Evolutionary conservation across 306 rosid genomes (phyloP).

Genomic region (Crotalaria pallida): DNA sequence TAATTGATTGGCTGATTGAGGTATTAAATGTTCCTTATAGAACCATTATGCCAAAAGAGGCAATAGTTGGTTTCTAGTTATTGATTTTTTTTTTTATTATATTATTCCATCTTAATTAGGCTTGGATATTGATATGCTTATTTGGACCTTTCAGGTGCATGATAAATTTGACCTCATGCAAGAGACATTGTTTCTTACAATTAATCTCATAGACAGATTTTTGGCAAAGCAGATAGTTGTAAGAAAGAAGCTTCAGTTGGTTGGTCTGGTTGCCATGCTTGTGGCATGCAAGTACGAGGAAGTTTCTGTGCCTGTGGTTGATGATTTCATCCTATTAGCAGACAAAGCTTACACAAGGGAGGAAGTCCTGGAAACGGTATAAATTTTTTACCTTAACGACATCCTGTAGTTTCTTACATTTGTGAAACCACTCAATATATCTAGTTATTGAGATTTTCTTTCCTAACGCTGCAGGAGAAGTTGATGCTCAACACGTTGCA

Average conservation of each 20-base stretch:
- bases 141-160: slow-evolving; percentile 61
- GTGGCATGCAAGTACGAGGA: slow-evolving; percentile 98
- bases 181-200: slow-evolving; percentile 83
- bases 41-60: slow-evolving; percentile 21
- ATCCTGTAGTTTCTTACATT: not conserved
- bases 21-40: slow-evolving; percentile 30
- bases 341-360: slow-evolving; percentile 76
- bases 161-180: slow-evolving; percentile 87
- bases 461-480: slow-evolving; percentile 54
- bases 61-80: slow-evolving; percentile 12
- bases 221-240: slow-evolving; percentile 52
- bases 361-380: slow-evolving; percentile 89
- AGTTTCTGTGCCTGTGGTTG: slow-evolving; percentile 84
- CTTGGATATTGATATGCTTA: not conserved
- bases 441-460: not conserved
- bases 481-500: slow-evolving; percentile 73
- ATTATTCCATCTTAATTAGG: too few species aligned
- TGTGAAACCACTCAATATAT: not conserved
- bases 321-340: slow-evolving; percentile 84
- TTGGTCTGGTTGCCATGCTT: slow-evolving; percentile 95
- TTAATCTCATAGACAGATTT: slow-evolving; percentile 83
- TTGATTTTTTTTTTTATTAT: not conserved
- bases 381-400: not conserved
- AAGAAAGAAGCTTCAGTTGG: slow-evolving; percentile 94
- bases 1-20: slow-evolving; percentile 97